Base-by-base conservation (phyloP, 192 early-diverging fungal species). In the Coemansia sp. region DNA sequence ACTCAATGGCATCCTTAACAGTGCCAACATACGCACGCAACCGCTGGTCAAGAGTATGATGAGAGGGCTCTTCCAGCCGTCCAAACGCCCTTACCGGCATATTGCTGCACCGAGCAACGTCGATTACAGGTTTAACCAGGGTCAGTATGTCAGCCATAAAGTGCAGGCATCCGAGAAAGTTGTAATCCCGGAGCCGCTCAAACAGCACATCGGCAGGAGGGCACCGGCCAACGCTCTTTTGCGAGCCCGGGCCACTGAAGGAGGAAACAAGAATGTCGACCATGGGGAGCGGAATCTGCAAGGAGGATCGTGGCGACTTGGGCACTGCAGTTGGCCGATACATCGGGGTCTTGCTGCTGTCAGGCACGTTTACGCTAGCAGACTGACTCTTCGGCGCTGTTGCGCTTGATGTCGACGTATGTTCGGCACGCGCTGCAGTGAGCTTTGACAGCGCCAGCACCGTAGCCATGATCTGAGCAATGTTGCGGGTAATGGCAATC, bases 381-480 rank as follows among this genome's bases (percentile, higher is more conserved):
- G 63, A 16, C 20, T 67, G 53, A 20, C 4, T 20, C 3, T 39
- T 54, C 8, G 46, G 44, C 11, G 61, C 57, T 0, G 38, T 49
- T 32, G 67, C 51, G 38, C 54, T 60, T 17, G 17, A 0, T 1
- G 49, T 22, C 5, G 46, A 20, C 17, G 61, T 41, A 4, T 40
- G 40, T 38, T 59, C 44, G 20, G 60, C 60, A 16, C 14, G 57
- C 3, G 42, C 45, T 19, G n/a, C 45, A 11, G 73, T 14, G 2
- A 72, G 57, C 48, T 72, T 72, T 12, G 79, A 65, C 14, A 81
- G 67, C 16, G 79, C 79, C 50, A 67, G 38, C 0, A 81, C 74
- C 12, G 79, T 81, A 22, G 74, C 79, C 73, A 81, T 76, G 60
- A 76, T 76, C 67, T 81, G 79, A 69, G 79, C 63, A 32, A 81